Base-by-base conservation (phyloP, 176 grass and related monocot species). In the Otatea glauca region DNA sequence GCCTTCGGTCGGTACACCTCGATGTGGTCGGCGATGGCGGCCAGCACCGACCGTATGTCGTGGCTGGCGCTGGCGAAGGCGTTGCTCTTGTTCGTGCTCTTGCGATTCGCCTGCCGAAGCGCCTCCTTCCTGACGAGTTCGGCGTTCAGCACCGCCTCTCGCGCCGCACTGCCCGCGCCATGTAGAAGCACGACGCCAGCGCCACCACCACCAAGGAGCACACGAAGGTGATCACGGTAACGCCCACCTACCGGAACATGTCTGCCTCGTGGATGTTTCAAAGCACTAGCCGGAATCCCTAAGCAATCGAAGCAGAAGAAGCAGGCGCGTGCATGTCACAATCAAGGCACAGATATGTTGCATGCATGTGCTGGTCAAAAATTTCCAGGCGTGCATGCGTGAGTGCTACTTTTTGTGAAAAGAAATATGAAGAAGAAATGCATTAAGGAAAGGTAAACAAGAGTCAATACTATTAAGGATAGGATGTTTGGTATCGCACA, bases 1-100 rank as follows among this genome's bases (percentile, higher is more conserved):
- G 74, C 45, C 56, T 94, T 86, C 6, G 44, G n/a, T 1, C 41
- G 74, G 16, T 77, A 86, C 24, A 91, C 27, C 42, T 93, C 85
- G 3, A 97, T 60, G 18, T 94, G 70, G 0, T 86, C 86, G 16
- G 61, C 58, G 9, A 97, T 86, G 45, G 70, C 81, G 5, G 87
- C 58, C 0, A 97, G 87, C 29, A 86, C 67, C 21, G 89, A 93
- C 0, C 91, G 88, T 17, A 93, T 86, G 60, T 97, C 92, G 18
- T 97, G 95, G 68, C 89, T 97, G 32, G 90, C 91, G 34, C 79
- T 79, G 29, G 85, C 79, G 51, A 97, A 89, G 18, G 95, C 89
- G n/a, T 94, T 87, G 80, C 86, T 97, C 29, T 97, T 97, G 74
- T 97, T 97, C 95, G 94, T 91, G 66, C 88, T 93, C 75, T 93